Base-by-base conservation (phyloP, 805 yeast species). In the Yamadazyma scolyti region DNA sequence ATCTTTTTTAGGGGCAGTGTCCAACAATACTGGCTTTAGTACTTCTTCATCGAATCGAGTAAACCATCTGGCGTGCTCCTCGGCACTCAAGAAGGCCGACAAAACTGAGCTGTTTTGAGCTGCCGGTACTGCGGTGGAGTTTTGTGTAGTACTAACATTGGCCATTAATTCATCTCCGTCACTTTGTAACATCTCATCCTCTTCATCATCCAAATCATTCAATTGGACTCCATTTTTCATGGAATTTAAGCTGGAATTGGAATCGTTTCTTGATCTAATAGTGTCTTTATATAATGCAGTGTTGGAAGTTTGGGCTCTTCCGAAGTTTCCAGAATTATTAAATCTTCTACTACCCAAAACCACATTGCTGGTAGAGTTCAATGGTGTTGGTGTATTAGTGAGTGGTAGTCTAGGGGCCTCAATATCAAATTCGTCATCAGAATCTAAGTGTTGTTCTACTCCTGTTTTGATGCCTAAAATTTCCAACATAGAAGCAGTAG, bases 401-500 rank as follows among this genome's bases (percentile, higher is more conserved):
- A 44, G 20, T 24, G 44, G 62, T 38, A 65, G 44, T 36, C 67
- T 52, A 31, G 84, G 69, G 22, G 85, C 83, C 58, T 89, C 97
- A 28, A 88, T 82, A 51, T 90, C 97, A 54, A 90, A 90, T 54
- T 93, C 98, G 50, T 93, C 97, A 57, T 93, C 98, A 30, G 87
- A 77, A 23, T 79, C 89, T 29, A 61, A 58, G 22, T 51, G 44
- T 35, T 86, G 95, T 44, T 81, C 90, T 12, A 84, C 71, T 1
- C 98, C 98, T 2, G 95, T 83, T 46, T 83, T 82, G 46, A 93
- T 94, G 27, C 94, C 93, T 44, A 93, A 68, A 44, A 90, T 85
- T 54, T 93, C 99, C 37, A 93, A 73, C 99, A 93, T 93, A 26
- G 95, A 85, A 1, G 98, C 97, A 0, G 97, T 93, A 1, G 98